Evolutionary conservation across 164 flowering plant species (phyloP), one percentile per base, ranked within the genome.

Genomic region (Tetracentron sinense): DNA sequence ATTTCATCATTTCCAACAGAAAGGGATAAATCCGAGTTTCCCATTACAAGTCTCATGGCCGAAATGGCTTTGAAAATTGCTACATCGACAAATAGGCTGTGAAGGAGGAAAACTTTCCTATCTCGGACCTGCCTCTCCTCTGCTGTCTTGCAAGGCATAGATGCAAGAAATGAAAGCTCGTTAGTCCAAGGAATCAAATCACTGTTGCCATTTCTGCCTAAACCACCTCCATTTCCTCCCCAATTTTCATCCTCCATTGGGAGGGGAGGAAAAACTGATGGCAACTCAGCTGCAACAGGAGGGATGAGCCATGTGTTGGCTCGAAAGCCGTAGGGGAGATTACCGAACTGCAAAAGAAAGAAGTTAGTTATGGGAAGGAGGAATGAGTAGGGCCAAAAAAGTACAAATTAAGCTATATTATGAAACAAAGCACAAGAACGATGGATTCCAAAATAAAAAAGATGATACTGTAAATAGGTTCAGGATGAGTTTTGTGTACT

Each of bases 261-360:
- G 11, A 94, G 89, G 59, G 87, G 82, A 61, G 96, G 89, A 66
- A 88, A 91, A 67, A 74, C 56, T 63, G 91, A 69, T 20, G 92
- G 90, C 46, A 59, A 62, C 33, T 82, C 88, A 54, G 92, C 83
- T 54, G 88, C 86, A 62, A 82, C 71, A 16, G 97, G 97, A 58
- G 96, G 99, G 28, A 94, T 83, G 27, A 94, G 93, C 99, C 99
- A 94, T 52, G 99, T 94, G 80, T 94, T 94, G 65, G 99, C 92
- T 79, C 99, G 83, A 67, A 91, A 94, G 26, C 99, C 97, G 74
- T 80, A 94, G 26, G 99, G 97, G 63, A 94, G 96, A 82, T 94
- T 94, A 31, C 97, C 99, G 83, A 94, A 94, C 99, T 94, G 87
- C 77, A 83, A 54, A 48, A 56, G 31, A 22, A 54, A n/a, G 50